phyloP scores from a whole-genome alignment of 768 basidiomycete genomes.

The Leucogyrophana mollusca region DNA sequence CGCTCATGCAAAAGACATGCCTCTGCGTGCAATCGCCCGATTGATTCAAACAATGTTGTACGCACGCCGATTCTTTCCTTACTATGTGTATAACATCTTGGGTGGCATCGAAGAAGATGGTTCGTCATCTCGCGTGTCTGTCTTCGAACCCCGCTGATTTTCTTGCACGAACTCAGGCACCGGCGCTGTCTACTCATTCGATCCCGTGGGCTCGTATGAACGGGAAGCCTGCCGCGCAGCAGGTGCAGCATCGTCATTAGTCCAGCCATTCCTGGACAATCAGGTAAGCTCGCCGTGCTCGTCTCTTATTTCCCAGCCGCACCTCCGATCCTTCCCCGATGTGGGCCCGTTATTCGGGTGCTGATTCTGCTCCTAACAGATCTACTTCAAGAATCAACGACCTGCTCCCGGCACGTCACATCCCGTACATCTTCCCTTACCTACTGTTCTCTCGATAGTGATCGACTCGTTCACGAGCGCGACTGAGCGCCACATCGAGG shows the following conservation, averaged over 20 bases:
- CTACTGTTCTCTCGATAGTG: slow-evolving; percentile 80
- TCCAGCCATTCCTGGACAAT: slow-evolving; percentile 98
- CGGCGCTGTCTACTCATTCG: slow-evolving; percentile 99
- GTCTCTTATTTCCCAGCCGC: slow-evolving; percentile 14
- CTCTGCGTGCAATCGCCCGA: slow-evolving; percentile 94
- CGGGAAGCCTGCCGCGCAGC: slow-evolving; percentile 96
- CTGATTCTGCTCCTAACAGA: slow-evolving; percentile 47
- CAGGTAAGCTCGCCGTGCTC: slow-evolving; percentile 63
- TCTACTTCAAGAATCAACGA: slow-evolving; percentile 96
- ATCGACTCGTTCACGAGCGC: slow-evolving; percentile 97
- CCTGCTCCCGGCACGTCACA: slow-evolving; percentile 70
- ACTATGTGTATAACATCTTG: slow-evolving; percentile 96
- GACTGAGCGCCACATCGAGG: slow-evolving; percentile 98
- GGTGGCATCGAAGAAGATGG: slow-evolving; percentile 97
- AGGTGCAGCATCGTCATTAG: slow-evolving; percentile 89
- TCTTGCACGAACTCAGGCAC: slow-evolving; percentile 52
- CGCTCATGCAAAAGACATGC: slow-evolving; percentile 96
- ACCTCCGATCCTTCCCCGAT: slow-evolving; percentile 49
- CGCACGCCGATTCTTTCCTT: slow-evolving; percentile 94
- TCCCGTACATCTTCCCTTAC: slow-evolving; percentile 79
- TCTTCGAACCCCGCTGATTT: slow-evolving; percentile 4
- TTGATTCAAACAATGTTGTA: slow-evolving; percentile 99
- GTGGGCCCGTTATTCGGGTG: slow-evolving; percentile 34
- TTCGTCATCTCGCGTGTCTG: slow-evolving; percentile 36
- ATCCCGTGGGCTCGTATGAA: slow-evolving; percentile 98